Evolutionary conservation across 805 yeast genomes (phyloP).

Genomic region (Candida morakotiae): DNA sequence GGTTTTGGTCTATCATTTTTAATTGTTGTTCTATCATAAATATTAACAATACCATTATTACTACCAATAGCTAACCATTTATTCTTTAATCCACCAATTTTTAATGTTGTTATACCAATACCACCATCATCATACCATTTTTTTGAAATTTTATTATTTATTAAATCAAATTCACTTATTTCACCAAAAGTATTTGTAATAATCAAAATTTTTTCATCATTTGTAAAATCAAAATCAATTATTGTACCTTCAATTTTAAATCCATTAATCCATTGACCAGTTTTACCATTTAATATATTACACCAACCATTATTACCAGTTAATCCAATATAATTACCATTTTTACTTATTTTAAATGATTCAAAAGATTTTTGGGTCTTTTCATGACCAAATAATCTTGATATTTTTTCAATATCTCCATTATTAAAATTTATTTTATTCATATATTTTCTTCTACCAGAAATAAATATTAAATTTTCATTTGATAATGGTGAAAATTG

Average conservation of each 20-base stretch:
- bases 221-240: conserved; percentile 72
- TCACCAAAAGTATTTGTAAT: conserved; percentile 78
- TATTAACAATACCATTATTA: conserved; percentile 81
- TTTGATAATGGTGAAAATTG: conserved; percentile 43
- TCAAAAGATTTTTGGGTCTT: conserved; percentile 82
- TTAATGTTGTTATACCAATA: conserved; percentile 73
- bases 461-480: conserved; percentile 63
- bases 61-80: conserved; percentile 89
- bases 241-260: conserved; percentile 86
- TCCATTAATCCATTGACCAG: conserved; percentile 85
- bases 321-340: conserved; percentile 69
- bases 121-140: conserved; percentile 89
- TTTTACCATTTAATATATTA: conserved; percentile 67
- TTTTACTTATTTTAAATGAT: conserved; percentile 70
- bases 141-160: conserved; percentile 43
- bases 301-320: conserved; percentile 90
- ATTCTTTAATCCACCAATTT: conserved; percentile 64
- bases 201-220: conserved; percentile 40
- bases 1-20: conserved; percentile 38
- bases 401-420: conserved; percentile 76
- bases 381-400: conserved; percentile 90
- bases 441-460: conserved; percentile 89
- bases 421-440: conserved; percentile 80
- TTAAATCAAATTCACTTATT: conserved; percentile 75
- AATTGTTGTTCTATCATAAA: conserved; percentile 59